Conservation (phyloP, 1,284 basidiomycete species). For the Schizophyllum amplum region DNA sequence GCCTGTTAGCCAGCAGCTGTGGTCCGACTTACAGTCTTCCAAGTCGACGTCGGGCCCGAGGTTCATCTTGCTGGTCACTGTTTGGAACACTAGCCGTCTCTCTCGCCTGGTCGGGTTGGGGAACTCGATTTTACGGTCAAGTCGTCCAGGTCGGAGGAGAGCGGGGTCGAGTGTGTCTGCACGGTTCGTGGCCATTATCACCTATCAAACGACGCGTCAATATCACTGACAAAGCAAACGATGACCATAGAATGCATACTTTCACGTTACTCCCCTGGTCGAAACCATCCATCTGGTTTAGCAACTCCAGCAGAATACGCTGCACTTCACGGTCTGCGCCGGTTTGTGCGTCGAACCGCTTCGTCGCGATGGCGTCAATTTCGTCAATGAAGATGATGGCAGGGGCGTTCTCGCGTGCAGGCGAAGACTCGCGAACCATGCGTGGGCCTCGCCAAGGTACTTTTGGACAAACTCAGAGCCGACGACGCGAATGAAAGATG, state of each 20-base stretch:
- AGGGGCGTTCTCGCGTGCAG: conserved; percentile 95
- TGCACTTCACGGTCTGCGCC: conserved; percentile 99
- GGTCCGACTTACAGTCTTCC: conserved; percentile 78
- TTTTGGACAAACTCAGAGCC: conserved; percentile 99
- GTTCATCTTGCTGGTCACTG: conserved; percentile 97
- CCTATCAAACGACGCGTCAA: conserved; percentile 43
- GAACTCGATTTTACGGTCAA: conserved; percentile 99
- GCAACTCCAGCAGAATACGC: conserved; percentile 94
- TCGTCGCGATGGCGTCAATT: conserved; percentile 98
- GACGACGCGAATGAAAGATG: conserved; percentile 96
- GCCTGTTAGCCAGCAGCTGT: background rate
- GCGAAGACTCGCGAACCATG: conserved; percentile 99
- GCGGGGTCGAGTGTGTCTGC: conserved; percentile 96
- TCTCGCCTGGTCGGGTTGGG: conserved; percentile 92
- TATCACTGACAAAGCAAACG: background rate
- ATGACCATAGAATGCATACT: conserved; percentile 41
- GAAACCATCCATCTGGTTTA: conserved; percentile 99
- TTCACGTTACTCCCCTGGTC: conserved; percentile 99
- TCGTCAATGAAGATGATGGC: conserved; percentile 99
- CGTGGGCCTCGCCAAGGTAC: conserved; percentile 98
- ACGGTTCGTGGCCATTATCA: conserved; percentile 98
- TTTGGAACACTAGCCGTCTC: conserved; percentile 98
- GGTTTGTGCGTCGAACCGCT: conserved; percentile 99
- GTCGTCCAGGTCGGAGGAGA: conserved; percentile 91
- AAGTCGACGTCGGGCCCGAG: conserved; percentile 96